A percentile compares a stretch with the other conserved stretches of the same genome.
phyloP scores from a whole-genome alignment of 2,329 filamentous ascomycete species.

The Diaporthe ampelina region DNA sequence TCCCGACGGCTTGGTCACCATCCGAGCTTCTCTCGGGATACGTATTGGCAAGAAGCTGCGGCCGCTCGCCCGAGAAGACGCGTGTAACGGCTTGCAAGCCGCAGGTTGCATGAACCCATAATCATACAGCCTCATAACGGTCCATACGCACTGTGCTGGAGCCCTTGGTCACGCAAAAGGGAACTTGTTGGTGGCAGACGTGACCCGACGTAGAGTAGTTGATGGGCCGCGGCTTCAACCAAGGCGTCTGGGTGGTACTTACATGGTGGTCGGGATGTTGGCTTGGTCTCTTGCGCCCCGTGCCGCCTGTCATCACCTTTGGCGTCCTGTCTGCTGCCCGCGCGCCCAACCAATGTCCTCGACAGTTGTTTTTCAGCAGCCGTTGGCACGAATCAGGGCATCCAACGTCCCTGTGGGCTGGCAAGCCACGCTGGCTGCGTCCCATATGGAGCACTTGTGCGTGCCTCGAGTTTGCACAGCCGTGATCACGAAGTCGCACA shows the following conservation, averaged over 20 bases:
- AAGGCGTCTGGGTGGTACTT: background rate
- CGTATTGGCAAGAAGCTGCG: slow-evolving; percentile 20
- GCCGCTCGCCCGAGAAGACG: slow-evolving; percentile 26
- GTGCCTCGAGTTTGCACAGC: slow-evolving; percentile 14
- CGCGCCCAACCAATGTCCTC: background rate
- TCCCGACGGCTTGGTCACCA: slow-evolving; percentile 15
- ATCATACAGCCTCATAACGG: slow-evolving; percentile 8
- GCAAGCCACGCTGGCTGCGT: slow-evolving; percentile 19
- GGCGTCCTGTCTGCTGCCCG: slow-evolving; percentile 12
- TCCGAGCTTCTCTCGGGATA: slow-evolving; percentile 15
- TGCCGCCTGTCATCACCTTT: slow-evolving; percentile 31
- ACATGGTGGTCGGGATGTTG: slow-evolving; percentile 6
- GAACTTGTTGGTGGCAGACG: background rate
- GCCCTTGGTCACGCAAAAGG: slow-evolving; percentile 17
- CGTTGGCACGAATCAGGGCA: slow-evolving; percentile 24
- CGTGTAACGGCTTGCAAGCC: slow-evolving; percentile 34
- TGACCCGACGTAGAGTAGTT: background rate
- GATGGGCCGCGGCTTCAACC: slow-evolving; percentile 2
- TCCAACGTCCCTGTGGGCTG: slow-evolving; percentile 9
- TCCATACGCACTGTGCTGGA: slow-evolving; percentile 8
- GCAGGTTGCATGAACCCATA: slow-evolving; percentile 15
- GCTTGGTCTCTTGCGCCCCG: slow-evolving; percentile 17
- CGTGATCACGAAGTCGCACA: slow-evolving; percentile 14
- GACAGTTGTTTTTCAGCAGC: background rate
- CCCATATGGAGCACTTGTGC: slow-evolving; percentile 17